Evolutionary conservation across 2,329 filamentous ascomycete genomes (phyloP), one percentile per base, ranked within the genome.

Genomic region (Anthostomella pinea): DNA sequence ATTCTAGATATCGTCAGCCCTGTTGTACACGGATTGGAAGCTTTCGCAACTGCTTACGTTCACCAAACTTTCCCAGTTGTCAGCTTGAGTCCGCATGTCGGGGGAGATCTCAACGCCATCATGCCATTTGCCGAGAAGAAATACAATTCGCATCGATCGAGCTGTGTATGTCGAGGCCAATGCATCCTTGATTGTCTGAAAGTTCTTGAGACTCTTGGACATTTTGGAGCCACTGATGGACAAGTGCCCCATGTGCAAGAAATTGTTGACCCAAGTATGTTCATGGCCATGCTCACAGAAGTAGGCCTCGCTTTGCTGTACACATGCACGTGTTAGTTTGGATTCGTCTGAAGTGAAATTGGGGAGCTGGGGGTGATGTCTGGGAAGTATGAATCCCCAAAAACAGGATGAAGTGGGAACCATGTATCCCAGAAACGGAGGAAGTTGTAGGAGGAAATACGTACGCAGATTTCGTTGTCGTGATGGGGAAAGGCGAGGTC

Each of bases 201-300:
- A 96, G 62, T 96, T 97, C 69, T 97, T 96, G 39, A 97, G 66
- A 11, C 82, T 88, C 64, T 97, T 97, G 39, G 85, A 91, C 91
- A 97, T 97, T 63, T 97, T 97, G 15, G 83, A 87, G 0, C 91
- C 90, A 17, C 84, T 79, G 39, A 97, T 96, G 5, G 82, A 85
- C 30, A 96, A 66, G 59, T 97, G 91, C 0, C 91, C 91, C 84
- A 94, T 96, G 58, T 96, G 91, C 11, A 96, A 59, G 66, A 96
- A 97, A 66, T 96, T 95, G 59, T 93, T 95, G 33, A 95, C 86
- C 91, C 91, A 95, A 41, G 87, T 87, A 51, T 77, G 73, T 51
- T 73, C 69, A 30, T 73, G 71, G 24, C 57, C 63, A 36, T 70
- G 61, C 25, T 72, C 54, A 52, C 67, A 72, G 52, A 53, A 88